phyloP scores from a whole-genome alignment of 192 early-diverging fungal species.

The Coemansia sp. region DNA sequence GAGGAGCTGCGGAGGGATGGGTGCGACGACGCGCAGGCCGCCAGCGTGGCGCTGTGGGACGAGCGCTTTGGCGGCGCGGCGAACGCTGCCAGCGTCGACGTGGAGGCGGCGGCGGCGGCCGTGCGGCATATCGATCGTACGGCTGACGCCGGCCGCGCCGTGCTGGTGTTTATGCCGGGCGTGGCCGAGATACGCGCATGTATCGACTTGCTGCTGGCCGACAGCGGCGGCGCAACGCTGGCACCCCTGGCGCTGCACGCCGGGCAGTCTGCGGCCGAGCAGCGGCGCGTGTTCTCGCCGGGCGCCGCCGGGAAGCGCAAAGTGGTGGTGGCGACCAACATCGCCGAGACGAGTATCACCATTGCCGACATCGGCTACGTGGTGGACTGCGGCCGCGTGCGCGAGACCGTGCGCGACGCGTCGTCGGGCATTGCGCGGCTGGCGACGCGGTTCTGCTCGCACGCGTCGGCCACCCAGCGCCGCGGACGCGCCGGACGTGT shows the following conservation, averaged over 20 bases:
- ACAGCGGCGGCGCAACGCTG: not conserved
- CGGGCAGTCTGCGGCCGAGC: conserved; percentile 54
- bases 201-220: conserved; percentile 55
- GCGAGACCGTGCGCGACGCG: conserved; percentile 58
- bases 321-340: conserved; percentile 85
- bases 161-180: conserved; percentile 74
- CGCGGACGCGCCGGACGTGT: conserved; percentile 84
- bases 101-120: conserved; percentile 55
- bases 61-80: conserved; percentile 12
- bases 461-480: conserved; percentile 63
- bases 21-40: conserved; percentile 2
- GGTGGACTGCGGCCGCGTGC: conserved; percentile 66
- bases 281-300: conserved; percentile 45
- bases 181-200: conserved; percentile 70
- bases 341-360: conserved; percentile 71
- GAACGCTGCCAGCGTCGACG: conserved; percentile 47
- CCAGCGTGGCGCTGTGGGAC: conserved; percentile 25
- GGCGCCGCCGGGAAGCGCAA: conserved; percentile 62
- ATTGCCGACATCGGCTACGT: conserved; percentile 74
- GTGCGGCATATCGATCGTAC: conserved; percentile 60
- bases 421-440: conserved; percentile 61
- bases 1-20: not conserved
- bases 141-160: conserved; percentile 45
- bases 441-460: conserved; percentile 51
- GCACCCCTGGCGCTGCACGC: conserved; percentile 63